A percentile compares a stretch with the other conserved stretches of the same genome.
Conservation (phyloP, 768 basidiomycete genomes). For the Lyophyllum decastes region DNA sequence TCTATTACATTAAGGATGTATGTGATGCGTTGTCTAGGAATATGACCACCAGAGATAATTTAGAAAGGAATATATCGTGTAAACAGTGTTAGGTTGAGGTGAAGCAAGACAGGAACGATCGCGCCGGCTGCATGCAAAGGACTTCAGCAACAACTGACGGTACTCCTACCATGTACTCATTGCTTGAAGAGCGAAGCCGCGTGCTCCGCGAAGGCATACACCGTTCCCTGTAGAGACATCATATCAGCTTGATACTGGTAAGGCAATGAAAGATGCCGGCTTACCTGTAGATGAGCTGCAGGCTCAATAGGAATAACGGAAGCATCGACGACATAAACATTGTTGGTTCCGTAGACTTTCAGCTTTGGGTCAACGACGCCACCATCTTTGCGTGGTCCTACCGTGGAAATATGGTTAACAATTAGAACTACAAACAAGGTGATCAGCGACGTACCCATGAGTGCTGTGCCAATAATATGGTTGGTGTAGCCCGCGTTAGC, state of each 20-base stretch:
- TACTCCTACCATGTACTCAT: background rate
- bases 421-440: background rate
- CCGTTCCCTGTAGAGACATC: background rate
- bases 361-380: background rate
- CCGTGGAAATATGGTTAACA: background rate
- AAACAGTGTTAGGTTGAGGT: too few relatives aligned
- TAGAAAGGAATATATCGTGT: too few relatives aligned
- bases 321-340: background rate
- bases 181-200: background rate
- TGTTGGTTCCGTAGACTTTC: background rate
- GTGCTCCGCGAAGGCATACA: background rate
- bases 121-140: too few relatives aligned
- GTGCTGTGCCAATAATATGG: background rate
- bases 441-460: background rate
- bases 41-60: too few relatives aligned
- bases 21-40: too few relatives aligned
- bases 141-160: too few relatives aligned
- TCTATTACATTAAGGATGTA: too few relatives aligned
- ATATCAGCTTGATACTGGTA: background rate
- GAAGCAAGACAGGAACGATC: too few relatives aligned
- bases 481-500: background rate
- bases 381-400: background rate
- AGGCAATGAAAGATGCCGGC: background rate
- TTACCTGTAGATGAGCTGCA: background rate
- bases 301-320: background rate